These are phyloP conservation scores for Fraxinus sp. DNA, from an alignment of 305 asterid species.

Conservation along the genomic window DNA sequence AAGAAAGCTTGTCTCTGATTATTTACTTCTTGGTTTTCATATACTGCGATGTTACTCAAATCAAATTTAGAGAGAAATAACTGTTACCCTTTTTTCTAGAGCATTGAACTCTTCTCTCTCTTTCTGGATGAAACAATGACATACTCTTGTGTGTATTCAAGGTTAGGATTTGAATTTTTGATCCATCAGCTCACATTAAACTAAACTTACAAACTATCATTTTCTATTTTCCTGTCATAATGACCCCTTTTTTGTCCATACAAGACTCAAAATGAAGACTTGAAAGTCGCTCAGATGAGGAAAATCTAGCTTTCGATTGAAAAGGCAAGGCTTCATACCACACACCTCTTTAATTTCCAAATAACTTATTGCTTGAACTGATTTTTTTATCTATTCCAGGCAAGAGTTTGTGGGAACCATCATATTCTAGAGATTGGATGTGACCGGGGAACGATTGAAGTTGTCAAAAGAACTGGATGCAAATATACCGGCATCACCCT, in stretches of 20 bases:
- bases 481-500: slow-evolving; percentile 80
- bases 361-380: not conserved
- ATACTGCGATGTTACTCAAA: not conserved
- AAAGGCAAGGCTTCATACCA: slow-evolving; percentile 41
- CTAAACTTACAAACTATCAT: not conserved
- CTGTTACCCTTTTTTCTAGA: slow-evolving; percentile 42
- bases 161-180: slow-evolving; percentile 38
- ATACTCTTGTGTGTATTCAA: slow-evolving; percentile 79
- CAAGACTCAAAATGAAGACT: slow-evolving; percentile 46
- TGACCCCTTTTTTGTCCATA: slow-evolving; percentile 1
- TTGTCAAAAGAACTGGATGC: slow-evolving; percentile 69
- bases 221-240: not conserved
- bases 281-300: slow-evolving; percentile 71
- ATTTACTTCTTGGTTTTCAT: not conserved
- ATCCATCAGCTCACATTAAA: not conserved
- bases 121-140: slow-evolving; percentile 87
- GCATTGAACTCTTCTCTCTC: slow-evolving; percentile 68
- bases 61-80: not conserved
- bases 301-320: slow-evolving; percentile 64
- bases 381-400: slow-evolving; percentile 37
- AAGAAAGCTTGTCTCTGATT: not conserved
- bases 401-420: slow-evolving; percentile 54
- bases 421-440: slow-evolving; percentile 78
- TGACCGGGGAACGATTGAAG: slow-evolving; percentile 86
- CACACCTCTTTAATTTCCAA: not conserved